Conservation (phyloP, 768 basidiomycete genomes). For the Leccinum incarnatum region DNA sequence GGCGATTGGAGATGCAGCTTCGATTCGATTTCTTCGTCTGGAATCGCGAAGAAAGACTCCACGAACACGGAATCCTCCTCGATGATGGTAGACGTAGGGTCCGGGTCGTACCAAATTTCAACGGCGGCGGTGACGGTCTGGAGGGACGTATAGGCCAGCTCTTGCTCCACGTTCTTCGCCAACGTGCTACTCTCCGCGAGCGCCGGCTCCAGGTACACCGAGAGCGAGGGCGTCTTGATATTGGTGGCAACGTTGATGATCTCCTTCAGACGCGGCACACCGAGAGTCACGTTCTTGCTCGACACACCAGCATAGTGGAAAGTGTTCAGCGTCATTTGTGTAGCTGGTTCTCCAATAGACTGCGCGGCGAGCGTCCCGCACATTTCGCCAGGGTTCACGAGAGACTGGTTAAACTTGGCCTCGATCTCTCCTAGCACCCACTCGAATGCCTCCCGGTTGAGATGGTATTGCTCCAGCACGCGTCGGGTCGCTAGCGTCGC, state of each 20-base stretch:
- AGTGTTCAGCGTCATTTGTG: constrained; percentile 99
- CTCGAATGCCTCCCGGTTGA: constrained; percentile 92
- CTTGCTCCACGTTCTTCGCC: constrained; percentile 90
- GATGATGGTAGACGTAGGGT: constrained; percentile 88
- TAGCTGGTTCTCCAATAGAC: constrained; percentile 98
- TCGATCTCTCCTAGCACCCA: constrained; percentile 97
- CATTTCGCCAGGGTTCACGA: constrained; percentile 97
- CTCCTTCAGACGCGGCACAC: constrained; percentile 98
- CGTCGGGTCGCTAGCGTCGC: constrained; percentile 84
- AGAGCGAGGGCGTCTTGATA: constrained; percentile 97
- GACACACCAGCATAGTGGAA: constrained; percentile 99
- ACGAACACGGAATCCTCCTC: constrained; percentile 96
- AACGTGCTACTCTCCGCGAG: constrained; percentile 56
- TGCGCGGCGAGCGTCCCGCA: constrained; percentile 97
- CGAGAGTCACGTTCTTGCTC: constrained; percentile 99
- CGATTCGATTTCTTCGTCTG: constrained; percentile 91
- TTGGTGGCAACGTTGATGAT: constrained; percentile 99
- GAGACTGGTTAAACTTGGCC: constrained; percentile 89
- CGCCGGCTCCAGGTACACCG: constrained; percentile 79
- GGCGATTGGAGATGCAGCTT: constrained; percentile 92
- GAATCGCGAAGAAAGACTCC: constrained; percentile 98
- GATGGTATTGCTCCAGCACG: constrained; percentile 83
- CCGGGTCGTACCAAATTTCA: constrained; percentile 98
- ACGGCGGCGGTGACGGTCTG: constrained; percentile 93
- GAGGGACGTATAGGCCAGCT: constrained; percentile 89